These are phyloP conservation scores for Candida mesenterica DNA, from an alignment of 1,139 yeast genomes.

Conservation along the genomic window DNA sequence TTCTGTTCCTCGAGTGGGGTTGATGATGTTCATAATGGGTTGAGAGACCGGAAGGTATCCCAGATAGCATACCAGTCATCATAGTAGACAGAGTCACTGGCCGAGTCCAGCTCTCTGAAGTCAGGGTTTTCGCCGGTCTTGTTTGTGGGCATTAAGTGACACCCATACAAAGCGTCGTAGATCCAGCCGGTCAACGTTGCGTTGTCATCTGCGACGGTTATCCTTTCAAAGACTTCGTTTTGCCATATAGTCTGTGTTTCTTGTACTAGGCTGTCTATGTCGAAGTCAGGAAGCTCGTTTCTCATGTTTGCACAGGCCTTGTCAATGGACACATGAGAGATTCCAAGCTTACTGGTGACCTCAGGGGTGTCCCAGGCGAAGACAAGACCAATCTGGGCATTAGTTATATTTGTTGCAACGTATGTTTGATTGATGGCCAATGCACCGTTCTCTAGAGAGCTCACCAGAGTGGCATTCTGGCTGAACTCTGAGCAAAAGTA, in stretches of 20 bases:
- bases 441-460: too few species aligned
- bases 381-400: neutral
- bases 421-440: too few species aligned
- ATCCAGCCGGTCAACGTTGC: conserved; percentile 21
- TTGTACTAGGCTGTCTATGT: conserved; percentile 20
- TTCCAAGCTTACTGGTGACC: conserved; percentile 22
- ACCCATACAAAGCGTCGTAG: conserved; percentile 33
- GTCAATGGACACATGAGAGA: conserved; percentile 30
- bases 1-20: conserved; percentile 30
- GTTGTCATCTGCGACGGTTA: conserved; percentile 20
- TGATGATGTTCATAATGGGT: conserved; percentile 32
- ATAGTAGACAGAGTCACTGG: conserved; percentile 24
- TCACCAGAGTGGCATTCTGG: conserved; percentile 13
- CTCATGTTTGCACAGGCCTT: conserved; percentile 31
- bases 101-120: conserved; percentile 17
- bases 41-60: conserved; percentile 37
- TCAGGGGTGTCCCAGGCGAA: neutral
- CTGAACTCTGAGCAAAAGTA: conserved; percentile 31
- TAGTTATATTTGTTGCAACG: too few species aligned
- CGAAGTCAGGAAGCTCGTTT: conserved; percentile 19
- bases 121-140: conserved; percentile 36
- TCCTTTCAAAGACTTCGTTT: conserved; percentile 24
- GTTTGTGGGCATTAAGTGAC: conserved; percentile 35
- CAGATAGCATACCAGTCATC: conserved; percentile 43
- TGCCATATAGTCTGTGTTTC: conserved; percentile 26